Evolutionary conservation across 495 filamentous ascomycete species (phyloP).

Genomic region (Lasiosphaeria ovina): DNA sequence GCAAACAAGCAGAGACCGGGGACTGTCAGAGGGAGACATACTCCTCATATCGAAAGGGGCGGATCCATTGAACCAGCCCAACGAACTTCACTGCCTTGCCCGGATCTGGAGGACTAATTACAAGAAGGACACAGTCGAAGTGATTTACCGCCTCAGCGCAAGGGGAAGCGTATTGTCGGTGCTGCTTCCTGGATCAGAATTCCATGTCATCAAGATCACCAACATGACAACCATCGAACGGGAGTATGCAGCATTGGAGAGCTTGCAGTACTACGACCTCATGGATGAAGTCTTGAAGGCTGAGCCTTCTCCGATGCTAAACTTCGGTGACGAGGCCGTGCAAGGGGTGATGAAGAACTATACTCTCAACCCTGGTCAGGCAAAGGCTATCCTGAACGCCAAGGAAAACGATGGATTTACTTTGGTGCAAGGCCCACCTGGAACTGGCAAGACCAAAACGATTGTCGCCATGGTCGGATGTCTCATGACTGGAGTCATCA

Average conservation of each 20-base stretch:
- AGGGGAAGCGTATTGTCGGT: conserved; percentile 48
- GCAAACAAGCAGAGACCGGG: conserved; percentile 64
- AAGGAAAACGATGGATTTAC: conserved; percentile 95
- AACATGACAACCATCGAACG: conserved; percentile 90
- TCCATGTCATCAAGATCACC: conserved; percentile 74
- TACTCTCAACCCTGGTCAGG: conserved; percentile 81
- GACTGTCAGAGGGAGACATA: conserved; percentile 81
- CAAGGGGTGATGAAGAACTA: conserved; percentile 69
- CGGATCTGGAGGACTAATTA: conserved; percentile 74
- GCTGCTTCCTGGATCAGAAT: conserved; percentile 60
- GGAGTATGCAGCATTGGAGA: conserved; percentile 88
- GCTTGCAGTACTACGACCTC: conserved; percentile 90
- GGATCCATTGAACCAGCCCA: conserved; percentile 59
- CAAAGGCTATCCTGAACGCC: conserved; percentile 88
- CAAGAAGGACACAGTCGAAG: conserved; percentile 74
- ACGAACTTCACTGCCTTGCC: conserved; percentile 77
- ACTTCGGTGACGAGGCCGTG: conserved; percentile 70
- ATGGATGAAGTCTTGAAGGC: conserved; percentile 86
- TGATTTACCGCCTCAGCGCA: conserved; percentile 75
- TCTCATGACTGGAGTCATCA: conserved; percentile 64
- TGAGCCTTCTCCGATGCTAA: conserved; percentile 81
- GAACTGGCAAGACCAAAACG: conserved; percentile 97
- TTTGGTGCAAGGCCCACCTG: conserved; percentile 91
- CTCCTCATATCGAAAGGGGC: conserved; percentile 73
- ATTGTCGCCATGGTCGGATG: conserved; percentile 95